Evolutionary conservation across 2,329 filamentous ascomycete genomes (phyloP), one percentile per base, ranked within the genome.

Genomic region (Sclerotinia subarctica): DNA sequence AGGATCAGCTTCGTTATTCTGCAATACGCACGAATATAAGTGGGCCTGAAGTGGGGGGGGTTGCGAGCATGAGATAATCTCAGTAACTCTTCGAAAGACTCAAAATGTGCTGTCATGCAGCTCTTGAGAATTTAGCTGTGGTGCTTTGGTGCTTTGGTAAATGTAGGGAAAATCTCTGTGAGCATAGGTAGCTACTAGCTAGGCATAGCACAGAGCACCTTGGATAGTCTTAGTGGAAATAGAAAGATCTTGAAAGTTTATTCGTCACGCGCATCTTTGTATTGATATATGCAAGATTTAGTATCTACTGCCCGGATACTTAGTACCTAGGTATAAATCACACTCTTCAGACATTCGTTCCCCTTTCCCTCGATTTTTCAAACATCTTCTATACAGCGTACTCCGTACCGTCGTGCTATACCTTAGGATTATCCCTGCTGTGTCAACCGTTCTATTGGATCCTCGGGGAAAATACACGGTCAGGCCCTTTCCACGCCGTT

Each of bases 381-480:
- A n/a, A 19, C 35, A 7, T 3, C 58, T n/a, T 13, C 32, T 56
- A 1, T 54, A n/a, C 52, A 38, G 8, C 13, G 38, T 38, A 11
- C 38, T 6, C 6, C 35, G 35, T 35, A 35, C 35, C 35, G 8
- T 35, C 26, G 38, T 53, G 32, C 52, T 35, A 32, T 19, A 11
- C 19, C 17, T 35, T 32, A 8, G 29, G 29, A 35, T 54, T 54
- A 63, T 52, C 60, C 60, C 53, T 64, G 60, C 49, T 26, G 29
- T 24, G 53, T 64, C 32, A 64, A 64, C 60, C 60, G 35, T 52
- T 51, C 64, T 21, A 60, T 60, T 66, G 54, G 64, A 66, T 66
- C 24, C 44, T 38, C 53, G 64, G 54, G 44, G 54, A 52, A 49
- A 66, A 59, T 51, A 11, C 29, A 38, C n/a, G 29, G 42, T 51